Conservation (phyloP, 345 rosid genomes). For the Salix arbutifolia region DNA sequence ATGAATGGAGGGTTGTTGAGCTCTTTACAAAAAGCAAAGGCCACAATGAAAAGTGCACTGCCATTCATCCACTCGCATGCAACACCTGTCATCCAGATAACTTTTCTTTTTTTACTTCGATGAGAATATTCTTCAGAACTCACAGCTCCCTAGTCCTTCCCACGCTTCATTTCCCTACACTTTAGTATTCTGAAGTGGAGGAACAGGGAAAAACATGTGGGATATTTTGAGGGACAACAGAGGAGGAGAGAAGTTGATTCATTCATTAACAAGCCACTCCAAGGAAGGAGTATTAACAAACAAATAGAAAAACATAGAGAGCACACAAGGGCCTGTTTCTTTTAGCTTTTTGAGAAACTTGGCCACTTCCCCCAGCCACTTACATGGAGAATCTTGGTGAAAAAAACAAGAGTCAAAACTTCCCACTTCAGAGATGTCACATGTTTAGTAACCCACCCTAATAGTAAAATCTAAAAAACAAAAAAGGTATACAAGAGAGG, state of each 20-base stretch:
- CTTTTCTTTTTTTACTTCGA: not conserved
- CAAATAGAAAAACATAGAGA: slow-evolving; percentile 35
- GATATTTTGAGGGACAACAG: not conserved
- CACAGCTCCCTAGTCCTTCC: not conserved
- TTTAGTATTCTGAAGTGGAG: not conserved
- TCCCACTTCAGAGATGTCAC: slow-evolving; percentile 38
- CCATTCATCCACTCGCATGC: slow-evolving; percentile 19
- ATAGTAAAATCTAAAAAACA: slow-evolving; percentile 9
- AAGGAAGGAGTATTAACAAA: slow-evolving; percentile 34
- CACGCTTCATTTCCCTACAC: not conserved
- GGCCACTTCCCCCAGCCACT: slow-evolving; percentile 35
- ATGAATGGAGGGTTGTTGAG: not conserved
- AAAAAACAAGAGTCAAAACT: slow-evolving; percentile 41
- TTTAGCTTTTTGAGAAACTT: slow-evolving; percentile 44
- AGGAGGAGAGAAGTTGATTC: slow-evolving; percentile 10
- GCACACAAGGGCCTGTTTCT: slow-evolving; percentile 38
- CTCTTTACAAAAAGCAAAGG: not conserved
- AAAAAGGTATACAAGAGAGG: slow-evolving; percentile 27
- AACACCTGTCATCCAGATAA: not conserved
- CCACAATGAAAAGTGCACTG: not conserved
- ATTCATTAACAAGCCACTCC: slow-evolving; percentile 37
- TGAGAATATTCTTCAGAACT: not conserved
- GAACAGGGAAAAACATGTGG: not conserved
- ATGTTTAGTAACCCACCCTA: slow-evolving; percentile 36
- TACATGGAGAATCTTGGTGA: slow-evolving; percentile 33